Base-by-base conservation (phyloP, 805 yeast genomes). In the Lachancea sp. region DNA sequence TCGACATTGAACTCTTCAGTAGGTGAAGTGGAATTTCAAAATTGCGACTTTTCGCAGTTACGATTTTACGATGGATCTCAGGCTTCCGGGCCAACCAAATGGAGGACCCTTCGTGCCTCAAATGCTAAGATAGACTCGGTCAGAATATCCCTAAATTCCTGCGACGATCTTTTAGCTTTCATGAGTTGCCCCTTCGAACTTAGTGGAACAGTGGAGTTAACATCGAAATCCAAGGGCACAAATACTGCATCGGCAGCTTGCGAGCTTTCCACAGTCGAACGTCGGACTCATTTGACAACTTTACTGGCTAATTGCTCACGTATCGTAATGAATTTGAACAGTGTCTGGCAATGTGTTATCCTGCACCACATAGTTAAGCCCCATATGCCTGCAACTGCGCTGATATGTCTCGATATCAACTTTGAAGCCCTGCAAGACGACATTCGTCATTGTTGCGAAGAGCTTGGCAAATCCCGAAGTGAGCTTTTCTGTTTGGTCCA, bases 301-400 rank as follows among this genome's bases (percentile, higher is more conserved):
- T 7, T 20, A 3, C 13, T 39, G 9, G 8, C 26, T 20, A 7
- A 10, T 17, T 39, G 42, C 35, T 13, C 19, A 5, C 9, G 19
- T 6, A 19, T 42, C n/a, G 31, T 27, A 15, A 17, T 56, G 9
- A 50, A 53, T 16, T 7, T 59, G 5, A 26, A 35, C 3, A 44
- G 47, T 13, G 30, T 56, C 19, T 51, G 56, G 53, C 54, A 56
- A 27, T 56, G 55, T 36, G 42, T 49, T 20, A 29, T 58, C 9
- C 47, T 53, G 3, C 51, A 54, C 27, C 48, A 47, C 15, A 20
- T 58, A 11, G 31, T 59, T 1, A 19, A 53, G 6, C 58, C 58
- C 4, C 38, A 20, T 17, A 22, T 46, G 8, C n/a, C 46, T 2
- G 18, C 16, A 2, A 18, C 26, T 25, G 26, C 45, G 3, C 5